Base-by-base conservation (phyloP, 169 alveolate genomes). In the Haemoproteus tartakovskyi region DNA sequence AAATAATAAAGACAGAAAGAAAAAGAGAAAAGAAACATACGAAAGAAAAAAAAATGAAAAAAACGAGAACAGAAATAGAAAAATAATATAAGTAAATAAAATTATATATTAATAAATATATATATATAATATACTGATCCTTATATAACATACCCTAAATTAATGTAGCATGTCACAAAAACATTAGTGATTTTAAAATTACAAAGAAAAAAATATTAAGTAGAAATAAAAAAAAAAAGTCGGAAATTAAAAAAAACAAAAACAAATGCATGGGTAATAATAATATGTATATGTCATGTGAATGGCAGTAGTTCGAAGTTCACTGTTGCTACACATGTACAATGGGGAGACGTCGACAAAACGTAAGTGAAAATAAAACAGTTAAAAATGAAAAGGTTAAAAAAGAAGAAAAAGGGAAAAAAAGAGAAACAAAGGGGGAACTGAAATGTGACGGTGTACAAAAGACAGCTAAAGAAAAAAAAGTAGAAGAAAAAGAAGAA, bases 171-270 rank as follows among this genome's bases (percentile, higher is more conserved):
- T n/a, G n/a, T n/a, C n/a, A n/a, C n/a, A n/a, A n/a, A n/a, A n/a
- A n/a, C n/a, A n/a, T n/a, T n/a, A n/a, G n/a, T n/a, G n/a, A n/a
- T 41, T 79, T 64, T 74, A 85, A 84, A 41, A 63, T 84, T 0
- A 85, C 59, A 62, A 36, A 67, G 11, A 63, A 74, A 33, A 62
- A 79, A 62, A 29, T 60, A 3, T 51, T 21, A 5, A 64, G 52
- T 6, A 50, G 38, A 52, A 16, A 0, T 9, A 21, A 33, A 3
- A 74, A 50, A n/a, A 36, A 37, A n/a, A 63, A 70, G 21, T 45
- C 16, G 47, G n/a, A 54, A 50, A 67, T 50, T 12, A 52, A 2
- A 0, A 52, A 46, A 41, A 22, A 37, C 26, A 50, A n/a, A 38
- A 46, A 61, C 11, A 11, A 37, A 14, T 21, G 48, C 1, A 37